Base-by-base conservation (phyloP, 176 grass and related monocot genomes). In the Musa schizocarpa region DNA sequence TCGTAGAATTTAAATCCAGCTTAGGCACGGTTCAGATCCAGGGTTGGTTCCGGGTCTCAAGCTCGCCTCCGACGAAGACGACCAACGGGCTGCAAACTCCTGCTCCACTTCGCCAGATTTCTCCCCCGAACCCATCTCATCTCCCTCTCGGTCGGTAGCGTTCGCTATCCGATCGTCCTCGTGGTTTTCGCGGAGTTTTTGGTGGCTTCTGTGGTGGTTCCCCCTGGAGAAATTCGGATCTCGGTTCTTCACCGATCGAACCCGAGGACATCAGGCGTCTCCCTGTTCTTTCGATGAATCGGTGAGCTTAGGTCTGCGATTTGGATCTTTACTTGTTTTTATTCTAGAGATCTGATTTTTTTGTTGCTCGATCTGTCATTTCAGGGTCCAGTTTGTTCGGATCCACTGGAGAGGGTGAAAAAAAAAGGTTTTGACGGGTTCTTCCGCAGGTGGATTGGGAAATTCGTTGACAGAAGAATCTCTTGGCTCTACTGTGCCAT, bases 221-320 rank as follows among this genome's bases (percentile, higher is more conserved):
- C 43, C 34, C 19, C 55, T 50, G 5, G 11, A 63, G 74, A 64
- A 49, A 76, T 64, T 58, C 27, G 13, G 43, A 52, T 76, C 74
- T 64, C 74, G 57, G 58, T 43, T 76, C 27, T 34, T 23, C 50
- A 19, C 8, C 17, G 57, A n/a, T 61, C 17, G 57, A 61, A 9
- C 16, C 13, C 57, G 21, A 61, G 57, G 16, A 43, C 17, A 9
- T 48, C 74, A 19, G 48, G 16, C 74, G 59, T 50, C 49, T 62
- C 21, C 5, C 57, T 14, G n/a, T 26, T 77, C 57, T 63, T 71
- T 23, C 22, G 53, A 81, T 20, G 58, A 68, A 81, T 71, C 50
- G 75, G 76, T 91, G 77, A 80, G 85, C 85, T 16, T 1, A 29
- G 2, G 27, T 13, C 26, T 9, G 2, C 8, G 1, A 21, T 12